phyloP scores from a whole-genome alignment of 2,329 filamentous ascomycete species.

The Fusarium redolens region DNA sequence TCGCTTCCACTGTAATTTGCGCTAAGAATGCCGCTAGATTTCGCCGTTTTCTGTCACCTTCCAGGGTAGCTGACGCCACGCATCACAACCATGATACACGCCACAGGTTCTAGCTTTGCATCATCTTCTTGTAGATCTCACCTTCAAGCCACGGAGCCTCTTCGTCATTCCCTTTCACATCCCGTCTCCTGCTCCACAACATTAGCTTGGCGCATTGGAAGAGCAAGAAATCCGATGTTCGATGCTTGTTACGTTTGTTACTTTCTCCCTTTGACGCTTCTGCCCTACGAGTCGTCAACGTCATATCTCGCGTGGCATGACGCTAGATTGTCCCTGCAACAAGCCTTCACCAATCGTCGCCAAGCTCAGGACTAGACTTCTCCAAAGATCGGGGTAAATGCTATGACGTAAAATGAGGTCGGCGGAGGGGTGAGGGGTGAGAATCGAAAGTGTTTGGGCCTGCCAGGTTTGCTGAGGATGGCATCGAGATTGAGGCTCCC shows the following conservation, averaged over 20 bases:
- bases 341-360: slow-evolving; percentile 23
- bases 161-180: slow-evolving; percentile 30
- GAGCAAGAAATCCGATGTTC: slow-evolving; percentile 23
- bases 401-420: slow-evolving; percentile 45
- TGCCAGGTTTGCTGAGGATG: slow-evolving; percentile 14
- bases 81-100: slow-evolving; percentile 39
- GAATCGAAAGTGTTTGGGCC: slow-evolving; percentile 11
- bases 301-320: slow-evolving; percentile 41
- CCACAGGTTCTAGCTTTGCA: slow-evolving; percentile 25
- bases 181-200: slow-evolving; percentile 31
- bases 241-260: not conserved
- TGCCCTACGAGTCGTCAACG: slow-evolving; percentile 41
- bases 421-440: slow-evolving; percentile 13
- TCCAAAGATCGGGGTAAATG: slow-evolving; percentile 20
- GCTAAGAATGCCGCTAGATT: not conserved
- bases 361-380: slow-evolving; percentile 24
- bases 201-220: slow-evolving; percentile 33
- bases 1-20: not conserved
- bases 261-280: not conserved
- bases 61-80: slow-evolving; percentile 31
- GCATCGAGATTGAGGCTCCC: slow-evolving; percentile 30
- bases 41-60: slow-evolving; percentile 12
- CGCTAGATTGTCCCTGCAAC: slow-evolving; percentile 30
- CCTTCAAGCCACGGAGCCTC: slow-evolving; percentile 34
- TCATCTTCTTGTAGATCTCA: slow-evolving; percentile 12